Percentiles rank a stretch among this genome's conserved stretches.
Conservation (phyloP, 2,329 filamentous ascomycete species). For the Madurella fahalii region DNA sequence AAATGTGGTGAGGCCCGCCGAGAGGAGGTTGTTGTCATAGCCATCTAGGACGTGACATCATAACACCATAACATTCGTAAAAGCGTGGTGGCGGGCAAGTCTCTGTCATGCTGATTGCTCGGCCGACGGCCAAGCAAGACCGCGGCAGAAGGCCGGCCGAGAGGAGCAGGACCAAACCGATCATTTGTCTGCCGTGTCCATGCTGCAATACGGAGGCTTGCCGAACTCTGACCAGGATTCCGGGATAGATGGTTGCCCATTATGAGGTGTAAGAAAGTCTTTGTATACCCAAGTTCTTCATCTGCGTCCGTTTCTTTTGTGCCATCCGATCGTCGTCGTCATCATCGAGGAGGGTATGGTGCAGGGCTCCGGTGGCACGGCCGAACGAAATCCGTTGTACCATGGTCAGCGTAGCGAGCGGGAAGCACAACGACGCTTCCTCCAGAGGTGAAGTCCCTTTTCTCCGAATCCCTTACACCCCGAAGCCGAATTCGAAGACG, state of each 20-base stretch:
- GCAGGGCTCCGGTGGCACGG: constrained; percentile 3
- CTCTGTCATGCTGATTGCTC: neutral
- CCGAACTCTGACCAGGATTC: constrained; percentile 10
- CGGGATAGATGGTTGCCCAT: constrained; percentile 28
- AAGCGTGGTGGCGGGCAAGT: constrained; percentile 16
- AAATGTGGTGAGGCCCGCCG: constrained; percentile 9
- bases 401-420: neutral
- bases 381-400: constrained; percentile 3
- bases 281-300: constrained; percentile 25
- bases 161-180: constrained; percentile 1
- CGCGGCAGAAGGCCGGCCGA: neutral
- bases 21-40: constrained; percentile 25
- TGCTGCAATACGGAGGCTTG: neutral
- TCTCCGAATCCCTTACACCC: neutral
- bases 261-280: constrained; percentile 23
- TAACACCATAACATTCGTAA: constrained; percentile 30
- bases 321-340: constrained; percentile 23
- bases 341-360: constrained; percentile 22
- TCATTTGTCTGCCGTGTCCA: neutral
- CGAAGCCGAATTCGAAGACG: neutral
- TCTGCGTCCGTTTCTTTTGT: constrained; percentile 21
- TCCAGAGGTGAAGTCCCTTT: neutral
- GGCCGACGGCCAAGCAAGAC: neutral
- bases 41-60: constrained; percentile 30
- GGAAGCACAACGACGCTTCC: neutral